Conservation (phyloP, 73 alveolate species). For the Tetrahymena elliotti region DNA sequence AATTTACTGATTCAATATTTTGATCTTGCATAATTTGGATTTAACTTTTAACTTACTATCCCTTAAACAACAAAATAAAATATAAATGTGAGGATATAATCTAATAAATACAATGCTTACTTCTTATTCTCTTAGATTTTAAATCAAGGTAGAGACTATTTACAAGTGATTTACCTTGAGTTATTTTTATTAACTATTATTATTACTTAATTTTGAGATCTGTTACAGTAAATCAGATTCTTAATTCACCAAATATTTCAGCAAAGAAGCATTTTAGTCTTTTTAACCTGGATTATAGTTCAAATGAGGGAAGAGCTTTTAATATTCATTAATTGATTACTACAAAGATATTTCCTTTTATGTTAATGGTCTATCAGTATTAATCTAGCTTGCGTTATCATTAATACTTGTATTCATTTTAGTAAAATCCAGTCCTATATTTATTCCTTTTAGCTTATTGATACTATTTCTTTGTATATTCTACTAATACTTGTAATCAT, state of each 20-base stretch:
- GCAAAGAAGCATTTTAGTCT: background rate
- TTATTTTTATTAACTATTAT: background rate
- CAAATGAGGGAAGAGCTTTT: background rate
- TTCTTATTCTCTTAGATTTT: background rate
- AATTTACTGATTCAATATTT: background rate
- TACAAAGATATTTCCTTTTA: background rate
- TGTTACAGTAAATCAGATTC: background rate
- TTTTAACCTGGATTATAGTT: background rate
- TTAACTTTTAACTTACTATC: background rate
- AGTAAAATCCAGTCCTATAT: background rate
- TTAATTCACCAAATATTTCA: background rate
- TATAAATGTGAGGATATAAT: background rate
- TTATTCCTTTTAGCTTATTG: background rate
- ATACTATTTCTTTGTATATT: background rate
- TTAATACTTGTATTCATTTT: background rate
- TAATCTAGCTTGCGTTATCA: background rate
- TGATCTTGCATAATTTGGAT: background rate
- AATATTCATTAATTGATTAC: background rate
- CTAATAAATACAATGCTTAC: background rate
- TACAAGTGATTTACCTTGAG: background rate
- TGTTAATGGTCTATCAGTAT: background rate
- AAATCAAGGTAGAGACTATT: background rate
- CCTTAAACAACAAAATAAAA: background rate
- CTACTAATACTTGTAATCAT: background rate
- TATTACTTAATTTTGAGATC: background rate